Base-by-base conservation (phyloP, 108 stramenopile species). In the Aurantiochytrium sp. region DNA sequence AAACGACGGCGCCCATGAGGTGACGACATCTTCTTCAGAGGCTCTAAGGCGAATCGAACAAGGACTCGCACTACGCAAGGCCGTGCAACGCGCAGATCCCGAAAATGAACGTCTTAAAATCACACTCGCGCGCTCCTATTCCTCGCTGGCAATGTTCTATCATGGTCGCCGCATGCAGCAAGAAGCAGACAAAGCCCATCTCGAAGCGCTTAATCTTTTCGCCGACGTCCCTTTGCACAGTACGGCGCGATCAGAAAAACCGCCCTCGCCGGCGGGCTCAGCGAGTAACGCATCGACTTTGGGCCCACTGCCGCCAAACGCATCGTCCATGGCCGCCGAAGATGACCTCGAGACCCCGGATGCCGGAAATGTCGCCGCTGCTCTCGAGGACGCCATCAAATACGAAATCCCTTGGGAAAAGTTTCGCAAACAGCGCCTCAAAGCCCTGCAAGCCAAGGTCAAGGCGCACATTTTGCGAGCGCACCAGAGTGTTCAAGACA, bases 151-250 rank as follows among this genome's bases (percentile, higher is more conserved):
- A 10, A 83, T 83, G 76, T 83, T 45, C 4, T 83, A 53, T 45
- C 76, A 83, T 23, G 45, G 49, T 6, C 45, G 76, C 12, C 45
- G 51, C 23, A 83, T 83, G 76, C 49, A 47, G 25, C 19, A 83
- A 28, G 49, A 83, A 23, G 76, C 76, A 12, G 76, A 83, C 76
- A 53, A 47, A 35, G 51, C 51, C n/a, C 76, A 83, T 53, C 51
- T 83, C 25, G 76, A 83, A 35, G 76, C 76, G n/a, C 76, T 83
- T 23, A 83, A 83, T 83, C 25, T 83, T 6, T 83, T 83, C 51
- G 45, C 76, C 10, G 51, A 83, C n/a, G 76, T 83, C 3, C 76
- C 76, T 6, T 23, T 83, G n/a, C 45, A 23, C n/a, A 53, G 49
- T 12, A 83, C 45, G 18, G 51, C 76, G 12, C 51, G 76, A 18